These are phyloP conservation scores for Acer yangbiense DNA, from an alignment of 345 rosid species.

Conservation along the genomic window DNA sequence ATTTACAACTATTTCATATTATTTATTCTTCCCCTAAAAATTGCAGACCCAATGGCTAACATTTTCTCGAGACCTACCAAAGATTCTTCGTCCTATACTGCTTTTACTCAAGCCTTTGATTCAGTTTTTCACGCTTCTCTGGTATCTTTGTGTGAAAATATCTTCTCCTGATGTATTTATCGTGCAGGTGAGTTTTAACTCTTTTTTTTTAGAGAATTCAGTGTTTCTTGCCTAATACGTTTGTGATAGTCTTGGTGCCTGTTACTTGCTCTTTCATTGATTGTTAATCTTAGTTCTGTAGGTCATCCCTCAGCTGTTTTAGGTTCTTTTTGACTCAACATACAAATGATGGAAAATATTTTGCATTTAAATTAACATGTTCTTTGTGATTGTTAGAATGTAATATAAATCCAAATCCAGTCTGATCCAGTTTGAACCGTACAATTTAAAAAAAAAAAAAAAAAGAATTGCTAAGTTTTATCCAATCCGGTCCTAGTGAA, in stretches of 20 bases:
- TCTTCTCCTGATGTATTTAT: conserved; percentile 79
- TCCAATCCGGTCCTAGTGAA: background rate
- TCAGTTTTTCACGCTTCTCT: conserved; percentile 81
- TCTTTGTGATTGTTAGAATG: background rate
- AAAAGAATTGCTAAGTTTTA: background rate
- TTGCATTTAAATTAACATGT: background rate
- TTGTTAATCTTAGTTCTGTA: background rate
- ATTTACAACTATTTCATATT: background rate
- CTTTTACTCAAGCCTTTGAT: conserved; percentile 78
- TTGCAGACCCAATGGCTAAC: conserved; percentile 69
- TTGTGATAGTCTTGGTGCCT: conserved; percentile 1
- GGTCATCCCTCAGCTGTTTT: background rate
- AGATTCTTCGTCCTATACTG: conserved; percentile 58
- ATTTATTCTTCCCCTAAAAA: background rate
- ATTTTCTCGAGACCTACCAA: conserved; percentile 49
- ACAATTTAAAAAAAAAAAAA: background rate
- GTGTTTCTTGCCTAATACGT: background rate
- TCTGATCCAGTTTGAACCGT: background rate
- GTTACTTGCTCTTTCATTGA: background rate
- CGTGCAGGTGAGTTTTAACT: conserved; percentile 64
- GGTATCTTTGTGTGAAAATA: conserved; percentile 78
- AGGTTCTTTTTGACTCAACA: background rate
- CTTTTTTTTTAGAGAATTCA: background rate
- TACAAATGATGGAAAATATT: background rate
- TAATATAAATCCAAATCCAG: background rate